Base-by-base conservation (phyloP, 75 land plant genomes). In the Picea sitchensis region DNA sequence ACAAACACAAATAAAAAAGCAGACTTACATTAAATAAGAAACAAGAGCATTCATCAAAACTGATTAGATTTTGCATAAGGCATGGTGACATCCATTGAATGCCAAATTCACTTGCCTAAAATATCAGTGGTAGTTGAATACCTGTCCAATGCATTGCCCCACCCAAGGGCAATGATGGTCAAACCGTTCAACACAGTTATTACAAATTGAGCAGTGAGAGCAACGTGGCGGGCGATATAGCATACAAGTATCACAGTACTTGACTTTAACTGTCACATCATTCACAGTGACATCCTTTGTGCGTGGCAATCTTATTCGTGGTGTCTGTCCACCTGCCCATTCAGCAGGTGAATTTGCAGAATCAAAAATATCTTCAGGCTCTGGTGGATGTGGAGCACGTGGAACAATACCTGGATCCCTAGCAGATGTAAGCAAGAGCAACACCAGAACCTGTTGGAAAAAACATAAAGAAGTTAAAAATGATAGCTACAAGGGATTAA, bases 101-200 rank as follows among this genome's bases (percentile, higher is more conserved):
- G 74, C 18, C 74, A 41, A 71, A 51, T 41, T 71, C 23, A 44
- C 26, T 44, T 44, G 21, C 54, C 18, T 1, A 58, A 23, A 57
- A 75, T 57, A 31, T 58, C 36, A 75, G 36, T 75, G 23, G n/a
- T 23, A 30, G 38, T 75, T 26, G 47, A 67, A 31, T 86, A 92
- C 92, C 54, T 80, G 14, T 76, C 90, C 94, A 80, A 92, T 90
- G 75, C 94, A 92, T 71, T 92, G 94, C 15, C 92, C 94, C 51
- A 90, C 90, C 94, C 94, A 92, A 30, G 94, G 94, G 78, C 94
- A 92, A 67, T 92, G 94, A 41, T 92, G 94, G 84, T 92, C 94
- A 79, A 90, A 92, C 20, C 81, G 83, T 67, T 90, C 87, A 0
- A 92, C 88, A 72, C 94, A 92, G 60, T 92, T 91, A 80, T 91